Base-by-base conservation (phyloP, 345 rosid species). In the Populus davidiana region DNA sequence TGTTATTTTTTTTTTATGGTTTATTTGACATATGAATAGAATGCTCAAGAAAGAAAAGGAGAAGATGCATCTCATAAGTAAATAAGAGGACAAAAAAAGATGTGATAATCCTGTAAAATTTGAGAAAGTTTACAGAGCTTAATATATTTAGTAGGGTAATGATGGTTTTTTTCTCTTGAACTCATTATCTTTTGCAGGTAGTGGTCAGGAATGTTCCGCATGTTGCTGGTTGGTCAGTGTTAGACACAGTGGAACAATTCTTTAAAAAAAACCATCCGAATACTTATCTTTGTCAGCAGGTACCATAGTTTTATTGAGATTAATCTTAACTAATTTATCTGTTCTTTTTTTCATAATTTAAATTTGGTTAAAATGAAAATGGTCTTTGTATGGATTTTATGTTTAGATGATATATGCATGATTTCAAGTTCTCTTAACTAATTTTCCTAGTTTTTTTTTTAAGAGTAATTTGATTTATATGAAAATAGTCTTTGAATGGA, bases 221-320 rank as follows among this genome's bases (percentile, higher is more conserved):
- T 80, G 86, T 87, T 80, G 70, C 88, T 8, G 91, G 89, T 77
- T 86, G 78, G 16, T 86, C 94, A 7, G 33, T 84, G 65, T 85
- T 93, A 0, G 96, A 96, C 50, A 70, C 91, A 0, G 90, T 93
- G 18, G 99, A 90, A 69, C 89, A 87, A 44, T 96, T 91, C 86
- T 96, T 96, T 71, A 88, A 81, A 80, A 91, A 81, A 41, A 96
- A 92, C 85, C 99, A 93, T 81, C 95, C 96, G 35, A 90, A 88
- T 78, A 91, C 91, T 74, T 96, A 93, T 82, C 98, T 93, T 50
- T 88, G 91, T 86, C 98, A 96, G 69, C 98, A 93, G 89, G 99
- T 93, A 70, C 20, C 69, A 38, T 67, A 49, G 39, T 71, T 78
- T 31, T 27, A 18, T 35, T 35, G 50, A 23, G 25, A 50, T 36